These are phyloP conservation scores for Tolypocladium cylindrosporum DNA, from an alignment of 2,329 filamentous ascomycete genomes.

Conservation along the genomic window DNA sequence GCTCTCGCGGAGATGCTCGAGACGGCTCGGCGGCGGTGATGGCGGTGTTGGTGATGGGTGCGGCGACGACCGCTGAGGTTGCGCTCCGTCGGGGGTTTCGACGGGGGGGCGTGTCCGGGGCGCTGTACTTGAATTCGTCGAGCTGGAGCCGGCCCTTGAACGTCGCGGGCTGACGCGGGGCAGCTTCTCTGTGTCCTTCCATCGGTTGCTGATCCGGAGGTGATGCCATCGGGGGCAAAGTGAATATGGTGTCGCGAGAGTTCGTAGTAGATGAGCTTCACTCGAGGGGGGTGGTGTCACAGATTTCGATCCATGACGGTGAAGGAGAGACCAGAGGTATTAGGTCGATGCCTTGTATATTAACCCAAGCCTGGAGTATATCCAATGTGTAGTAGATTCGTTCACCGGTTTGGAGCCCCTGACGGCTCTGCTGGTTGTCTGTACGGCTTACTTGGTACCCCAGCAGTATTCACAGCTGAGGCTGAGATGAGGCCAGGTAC, in stretches of 20 bases:
- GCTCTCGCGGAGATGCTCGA: not conserved
- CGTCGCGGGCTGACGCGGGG: constrained; percentile 16
- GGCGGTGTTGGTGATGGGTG: not conserved
- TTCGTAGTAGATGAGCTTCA: not conserved
- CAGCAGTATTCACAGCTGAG: not conserved
- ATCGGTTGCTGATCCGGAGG: not conserved
- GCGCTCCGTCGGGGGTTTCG: constrained; percentile 19
- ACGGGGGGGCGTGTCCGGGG: constrained; percentile 10
- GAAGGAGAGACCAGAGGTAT: too few species aligned
- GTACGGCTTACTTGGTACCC: not conserved
- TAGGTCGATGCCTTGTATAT: not conserved
- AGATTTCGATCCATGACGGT: not conserved
- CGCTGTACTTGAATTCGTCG: constrained; percentile 31
- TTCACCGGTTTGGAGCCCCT: not conserved
- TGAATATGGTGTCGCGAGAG: not conserved
- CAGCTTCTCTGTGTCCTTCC: not conserved
- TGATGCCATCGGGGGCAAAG: not conserved
- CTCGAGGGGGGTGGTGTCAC: not conserved
- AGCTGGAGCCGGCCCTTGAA: constrained; percentile 35
- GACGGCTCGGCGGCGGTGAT: not conserved
- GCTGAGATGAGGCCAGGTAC: not conserved
- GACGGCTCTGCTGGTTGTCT: not conserved
- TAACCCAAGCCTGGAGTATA: not conserved
- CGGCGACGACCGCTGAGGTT: constrained; percentile 7
- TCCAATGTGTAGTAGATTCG: not conserved